phyloP scores from a whole-genome alignment of 2,329 filamentous ascomycete species.

The Ophiosphaerella herpotricha region DNA sequence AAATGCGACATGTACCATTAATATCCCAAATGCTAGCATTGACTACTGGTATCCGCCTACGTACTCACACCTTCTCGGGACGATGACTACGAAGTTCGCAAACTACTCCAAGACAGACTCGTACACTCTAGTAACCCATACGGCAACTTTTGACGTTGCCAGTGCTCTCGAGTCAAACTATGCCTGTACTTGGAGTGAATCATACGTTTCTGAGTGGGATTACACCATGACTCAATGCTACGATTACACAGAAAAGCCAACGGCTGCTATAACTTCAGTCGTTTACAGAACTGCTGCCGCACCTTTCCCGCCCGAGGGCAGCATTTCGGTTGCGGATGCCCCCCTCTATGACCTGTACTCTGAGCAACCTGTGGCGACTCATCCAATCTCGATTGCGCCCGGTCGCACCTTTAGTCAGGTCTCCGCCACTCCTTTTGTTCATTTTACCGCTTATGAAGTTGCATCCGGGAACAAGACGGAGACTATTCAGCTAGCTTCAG shows the following conservation, averaged over 20 bases:
- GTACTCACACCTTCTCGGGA: conserved; percentile 26
- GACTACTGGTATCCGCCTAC: conserved; percentile 42
- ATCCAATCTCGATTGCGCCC: conserved; percentile 27
- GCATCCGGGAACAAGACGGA: conserved; percentile 40
- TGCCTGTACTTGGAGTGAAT: conserved; percentile 25
- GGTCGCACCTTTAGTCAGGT: conserved; percentile 29
- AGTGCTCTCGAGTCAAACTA: conserved; percentile 27
- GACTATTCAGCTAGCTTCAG: conserved; percentile 40
- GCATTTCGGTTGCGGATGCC: conserved; percentile 23
- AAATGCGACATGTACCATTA: conserved; percentile 37
- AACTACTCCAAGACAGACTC: conserved; percentile 23
- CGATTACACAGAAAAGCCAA: conserved; percentile 33
- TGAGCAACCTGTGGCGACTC: conserved; percentile 24
- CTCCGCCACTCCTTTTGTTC: conserved; percentile 48
- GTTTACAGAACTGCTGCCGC: conserved; percentile 28
- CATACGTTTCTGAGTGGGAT: conserved; percentile 27
- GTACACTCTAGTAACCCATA: conserved; percentile 26
- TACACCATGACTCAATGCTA: conserved; percentile 26
- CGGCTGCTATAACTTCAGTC: conserved; percentile 37
- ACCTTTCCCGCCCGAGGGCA: conserved; percentile 26
- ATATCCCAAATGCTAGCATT: conserved; percentile 39
- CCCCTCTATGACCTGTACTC: conserved; percentile 18
- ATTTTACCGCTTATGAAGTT: conserved; percentile 52
- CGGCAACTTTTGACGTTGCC: conserved; percentile 31
- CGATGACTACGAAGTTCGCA: conserved; percentile 16